phyloP scores from a whole-genome alignment of 371 early-diverging fungal genomes.

The Capillidium heterosporum region DNA sequence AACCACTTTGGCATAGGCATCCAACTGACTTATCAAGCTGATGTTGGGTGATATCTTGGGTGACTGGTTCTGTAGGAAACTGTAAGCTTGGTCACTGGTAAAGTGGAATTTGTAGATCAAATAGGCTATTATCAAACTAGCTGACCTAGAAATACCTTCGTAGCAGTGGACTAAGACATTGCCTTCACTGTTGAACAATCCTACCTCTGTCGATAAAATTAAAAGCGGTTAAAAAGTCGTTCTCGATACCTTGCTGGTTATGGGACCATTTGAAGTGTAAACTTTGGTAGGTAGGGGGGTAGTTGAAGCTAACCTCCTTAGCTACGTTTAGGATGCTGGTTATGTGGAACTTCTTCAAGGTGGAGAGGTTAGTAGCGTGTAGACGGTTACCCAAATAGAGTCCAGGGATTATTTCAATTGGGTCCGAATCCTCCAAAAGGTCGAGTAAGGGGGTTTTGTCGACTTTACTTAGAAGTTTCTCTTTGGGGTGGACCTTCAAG shows the following conservation, averaged over 20 bases:
- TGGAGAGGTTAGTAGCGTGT: conserved; percentile 25
- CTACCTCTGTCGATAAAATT: conserved; percentile 47
- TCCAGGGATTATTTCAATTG: conserved; percentile 35
- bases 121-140: conserved; percentile 71
- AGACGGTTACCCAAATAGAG: conserved; percentile 48
- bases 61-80: conserved; percentile 45
- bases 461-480: too few species aligned
- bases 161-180: conserved; percentile 74
- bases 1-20: too few species aligned
- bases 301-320: conserved; percentile 33
- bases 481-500: too few species aligned
- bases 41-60: conserved; percentile 67
- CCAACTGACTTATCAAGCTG: conserved; percentile 55
- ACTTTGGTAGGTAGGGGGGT: conserved; percentile 8
- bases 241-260: conserved; percentile 39
- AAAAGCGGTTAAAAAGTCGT: conserved; percentile 43
- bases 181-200: conserved; percentile 20
- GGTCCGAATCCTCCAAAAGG: too few species aligned
- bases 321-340: conserved; percentile 55
- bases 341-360: conserved; percentile 24
- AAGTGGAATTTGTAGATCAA: conserved; percentile 48
- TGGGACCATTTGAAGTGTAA: conserved; percentile 63
- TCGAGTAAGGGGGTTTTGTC: too few species aligned
- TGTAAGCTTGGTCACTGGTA: conserved; percentile 50
- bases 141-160: conserved; percentile 79